phyloP scores from a whole-genome alignment of 352 stramenopile species.

The Phytopythium helicoides region DNA sequence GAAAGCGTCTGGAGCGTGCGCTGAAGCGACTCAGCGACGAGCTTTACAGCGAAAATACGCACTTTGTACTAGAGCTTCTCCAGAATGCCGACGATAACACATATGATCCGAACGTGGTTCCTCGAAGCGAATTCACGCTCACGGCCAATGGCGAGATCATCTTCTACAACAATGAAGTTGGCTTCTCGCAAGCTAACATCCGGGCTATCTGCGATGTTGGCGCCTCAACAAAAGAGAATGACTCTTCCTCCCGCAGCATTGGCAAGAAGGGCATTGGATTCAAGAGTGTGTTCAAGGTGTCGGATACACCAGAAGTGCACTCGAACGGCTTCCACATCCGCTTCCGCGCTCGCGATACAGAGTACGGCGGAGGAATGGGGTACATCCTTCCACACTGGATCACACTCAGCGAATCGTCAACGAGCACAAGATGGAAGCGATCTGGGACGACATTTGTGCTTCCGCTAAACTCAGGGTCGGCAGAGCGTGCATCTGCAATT shows the following conservation, averaged over 20 bases:
- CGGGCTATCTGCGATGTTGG: constrained; percentile 86
- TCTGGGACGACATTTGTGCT: constrained; percentile 74
- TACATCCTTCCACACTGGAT: constrained; percentile 87
- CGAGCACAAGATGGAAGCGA: constrained; percentile 30
- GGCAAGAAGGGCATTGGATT: constrained; percentile 90
- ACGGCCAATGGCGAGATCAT: constrained; percentile 46
- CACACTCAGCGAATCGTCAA: constrained; percentile 15
- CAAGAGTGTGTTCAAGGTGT: constrained; percentile 91
- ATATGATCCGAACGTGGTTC: constrained; percentile 42
- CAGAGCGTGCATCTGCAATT: constrained; percentile 45
- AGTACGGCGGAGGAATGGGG: constrained; percentile 46
- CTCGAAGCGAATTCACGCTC: constrained; percentile 61
- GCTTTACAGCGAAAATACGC: constrained; percentile 83
- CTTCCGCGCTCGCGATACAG: constrained; percentile 60
- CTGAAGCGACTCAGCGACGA: constrained; percentile 86
- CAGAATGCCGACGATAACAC: constrained; percentile 88
- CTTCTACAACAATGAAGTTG: constrained; percentile 85
- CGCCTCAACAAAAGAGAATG: constrained; percentile 67
- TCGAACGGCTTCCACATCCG: constrained; percentile 87
- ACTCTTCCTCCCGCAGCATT: constrained; percentile 54
- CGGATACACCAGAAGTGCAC: constrained; percentile 77
- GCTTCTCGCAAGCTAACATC: constrained; percentile 76
- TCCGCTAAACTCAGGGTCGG: constrained; percentile 56
- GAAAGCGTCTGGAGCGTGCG: constrained; percentile 74
- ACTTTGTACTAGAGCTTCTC: constrained; percentile 87